phyloP scores from a whole-genome alignment of 129 eudicot species.

The Artemisia annua region DNA sequence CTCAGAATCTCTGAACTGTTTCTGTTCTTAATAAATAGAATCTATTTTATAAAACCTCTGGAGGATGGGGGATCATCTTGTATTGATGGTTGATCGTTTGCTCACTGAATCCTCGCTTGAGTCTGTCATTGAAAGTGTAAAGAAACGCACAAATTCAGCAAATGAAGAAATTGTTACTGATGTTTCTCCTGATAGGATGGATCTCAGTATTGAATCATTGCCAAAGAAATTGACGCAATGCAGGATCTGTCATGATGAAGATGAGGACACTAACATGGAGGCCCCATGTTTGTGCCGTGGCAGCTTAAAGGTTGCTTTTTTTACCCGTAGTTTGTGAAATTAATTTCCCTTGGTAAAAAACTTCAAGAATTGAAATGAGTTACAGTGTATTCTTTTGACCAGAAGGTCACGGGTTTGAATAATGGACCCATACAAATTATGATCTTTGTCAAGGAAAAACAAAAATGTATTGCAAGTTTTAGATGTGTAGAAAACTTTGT shows the following conservation, averaged over 20 bases:
- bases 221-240: constrained; percentile 56
- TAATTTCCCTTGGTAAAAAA: neutral
- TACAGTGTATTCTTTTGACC: too few species aligned
- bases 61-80: constrained; percentile 66
- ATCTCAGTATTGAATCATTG: constrained; percentile 34
- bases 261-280: constrained; percentile 77
- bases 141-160: constrained; percentile 17
- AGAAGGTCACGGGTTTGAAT: too few species aligned
- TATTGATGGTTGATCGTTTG: constrained; percentile 66
- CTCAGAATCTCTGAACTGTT: constrained; percentile 9
- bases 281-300: constrained; percentile 82
- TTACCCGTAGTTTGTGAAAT: neutral
- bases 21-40: constrained; percentile 11
- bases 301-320: constrained; percentile 66
- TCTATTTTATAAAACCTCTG: constrained; percentile 10
- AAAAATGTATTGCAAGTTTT: neutral
- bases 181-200: constrained; percentile 54
- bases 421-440: too few species aligned
- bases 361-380: too few species aligned
- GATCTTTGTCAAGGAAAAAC: too few species aligned
- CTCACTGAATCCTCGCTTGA: constrained; percentile 59
- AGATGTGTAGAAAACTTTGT: neutral
- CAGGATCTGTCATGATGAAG: constrained; percentile 89
- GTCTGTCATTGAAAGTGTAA: constrained; percentile 42
- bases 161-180: constrained; percentile 36